phyloP scores from a whole-genome alignment of 345 rosid species.

The Pistacia integerrima region DNA sequence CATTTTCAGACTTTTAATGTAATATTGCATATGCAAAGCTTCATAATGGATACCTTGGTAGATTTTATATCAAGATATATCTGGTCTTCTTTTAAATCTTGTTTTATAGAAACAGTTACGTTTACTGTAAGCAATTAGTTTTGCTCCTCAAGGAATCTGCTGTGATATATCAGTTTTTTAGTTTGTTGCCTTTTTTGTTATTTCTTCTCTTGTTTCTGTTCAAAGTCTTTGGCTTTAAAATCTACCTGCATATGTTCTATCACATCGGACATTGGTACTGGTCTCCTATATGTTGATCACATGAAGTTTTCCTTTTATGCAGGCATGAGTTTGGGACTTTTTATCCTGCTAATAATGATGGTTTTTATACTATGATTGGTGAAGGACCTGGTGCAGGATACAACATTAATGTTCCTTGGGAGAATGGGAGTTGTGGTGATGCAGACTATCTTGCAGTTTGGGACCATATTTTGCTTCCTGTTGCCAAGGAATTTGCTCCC shows the following conservation, averaged over 20 bases:
- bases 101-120: background rate
- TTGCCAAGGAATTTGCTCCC: constrained; percentile 75
- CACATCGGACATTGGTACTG: background rate
- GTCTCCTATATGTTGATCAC: no score
- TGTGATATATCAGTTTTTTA: background rate
- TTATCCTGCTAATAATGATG: constrained; percentile 82
- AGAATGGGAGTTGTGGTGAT: constrained; percentile 78
- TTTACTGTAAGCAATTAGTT: background rate
- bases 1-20: background rate
- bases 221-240: background rate
- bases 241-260: background rate
- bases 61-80: constrained; percentile 1
- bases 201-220: background rate
- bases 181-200: background rate
- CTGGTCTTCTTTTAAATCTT: constrained; percentile 7
- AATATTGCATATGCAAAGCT: background rate
- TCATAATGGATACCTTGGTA: background rate
- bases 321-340: constrained; percentile 89
- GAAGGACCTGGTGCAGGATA: constrained; percentile 90
- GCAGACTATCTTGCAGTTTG: constrained; percentile 90
- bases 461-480: constrained; percentile 91
- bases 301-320: constrained; percentile 23
- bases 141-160: constrained; percentile 9
- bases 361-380: constrained; percentile 80
- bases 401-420: constrained; percentile 97